Conservation (phyloP, 208 protist genomes). For the Trypanosoma lewisi region DNA sequence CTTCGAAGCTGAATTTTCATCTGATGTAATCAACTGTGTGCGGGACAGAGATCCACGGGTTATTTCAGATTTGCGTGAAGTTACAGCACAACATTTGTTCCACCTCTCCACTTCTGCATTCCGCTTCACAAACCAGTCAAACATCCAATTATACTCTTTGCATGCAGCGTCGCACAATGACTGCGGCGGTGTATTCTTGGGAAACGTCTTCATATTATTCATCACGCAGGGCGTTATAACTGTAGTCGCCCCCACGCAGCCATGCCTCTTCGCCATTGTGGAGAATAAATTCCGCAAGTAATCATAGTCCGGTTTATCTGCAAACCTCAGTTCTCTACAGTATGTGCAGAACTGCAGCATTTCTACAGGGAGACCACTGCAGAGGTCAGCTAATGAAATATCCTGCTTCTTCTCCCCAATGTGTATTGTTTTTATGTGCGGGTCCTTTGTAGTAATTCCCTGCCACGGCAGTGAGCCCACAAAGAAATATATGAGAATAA, state of each 20-base stretch:
- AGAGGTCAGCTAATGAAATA: slow-evolving; percentile 65
- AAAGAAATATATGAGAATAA: slow-evolving; percentile 93
- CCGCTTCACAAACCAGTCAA: slow-evolving; percentile 85
- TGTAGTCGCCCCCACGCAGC: neutral
- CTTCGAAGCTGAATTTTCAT: too few relatives aligned
- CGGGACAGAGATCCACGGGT: too few relatives aligned
- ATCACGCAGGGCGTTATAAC: too few relatives aligned
- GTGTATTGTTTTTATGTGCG: slow-evolving; percentile 68
- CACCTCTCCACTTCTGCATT: slow-evolving; percentile 40
- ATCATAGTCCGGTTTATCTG: slow-evolving; percentile 78
- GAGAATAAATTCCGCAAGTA: slow-evolving; percentile 72
- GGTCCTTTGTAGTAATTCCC: slow-evolving; percentile 78
- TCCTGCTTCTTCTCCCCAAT: slow-evolving; percentile 87
- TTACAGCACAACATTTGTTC: too few relatives aligned
- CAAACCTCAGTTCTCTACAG: slow-evolving; percentile 72
- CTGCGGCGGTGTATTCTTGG: too few relatives aligned
- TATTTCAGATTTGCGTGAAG: too few relatives aligned
- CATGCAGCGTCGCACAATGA: too few relatives aligned
- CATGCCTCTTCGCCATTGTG: slow-evolving; percentile 27
- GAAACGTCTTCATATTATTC: too few relatives aligned
- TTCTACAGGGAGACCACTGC: slow-evolving; percentile 58
- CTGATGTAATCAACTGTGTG: too few relatives aligned
- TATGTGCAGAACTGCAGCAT: slow-evolving; percentile 74
- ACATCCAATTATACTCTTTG: slow-evolving; percentile 70
- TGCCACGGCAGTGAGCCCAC: slow-evolving; percentile 93